Percentiles rank a stretch among this genome's conserved stretches.
Evolutionary conservation across 345 rosid genomes (phyloP).

Genomic region (Camelina sativa): DNA sequence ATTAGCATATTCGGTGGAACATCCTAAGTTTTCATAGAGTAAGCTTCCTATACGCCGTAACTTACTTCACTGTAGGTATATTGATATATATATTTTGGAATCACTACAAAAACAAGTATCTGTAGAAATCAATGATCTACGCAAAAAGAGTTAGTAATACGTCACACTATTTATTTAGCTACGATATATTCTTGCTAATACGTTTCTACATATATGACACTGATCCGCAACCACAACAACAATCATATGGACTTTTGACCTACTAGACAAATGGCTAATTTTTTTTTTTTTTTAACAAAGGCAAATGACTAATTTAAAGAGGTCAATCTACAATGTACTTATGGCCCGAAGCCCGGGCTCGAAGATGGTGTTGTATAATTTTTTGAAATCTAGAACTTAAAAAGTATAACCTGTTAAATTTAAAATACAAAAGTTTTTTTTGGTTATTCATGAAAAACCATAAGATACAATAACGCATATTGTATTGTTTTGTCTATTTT

Average conservation of each 20-base stretch:
- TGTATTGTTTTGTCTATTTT: too few relatives aligned
- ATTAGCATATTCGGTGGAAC: slow-evolving; percentile 44
- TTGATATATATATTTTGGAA: background rate
- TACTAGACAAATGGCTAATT: too few relatives aligned
- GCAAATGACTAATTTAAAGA: background rate
- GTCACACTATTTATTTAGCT: background rate
- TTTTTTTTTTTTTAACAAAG: too few relatives aligned
- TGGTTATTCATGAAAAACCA: too few relatives aligned
- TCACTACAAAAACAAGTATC: background rate
- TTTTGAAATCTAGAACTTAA: too few relatives aligned
- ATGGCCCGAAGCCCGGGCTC: too few relatives aligned
- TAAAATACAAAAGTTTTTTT: too few relatives aligned
- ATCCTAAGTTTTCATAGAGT: slow-evolving; percentile 16
- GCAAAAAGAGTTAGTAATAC: background rate
- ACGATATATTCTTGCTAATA: background rate
- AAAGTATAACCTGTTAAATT: too few relatives aligned
- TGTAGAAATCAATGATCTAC: background rate
- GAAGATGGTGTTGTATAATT: too few relatives aligned
- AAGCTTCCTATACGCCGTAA: background rate
- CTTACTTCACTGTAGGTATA: background rate
- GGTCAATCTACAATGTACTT: too few relatives aligned
- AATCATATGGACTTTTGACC: too few relatives aligned
- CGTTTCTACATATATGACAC: background rate
- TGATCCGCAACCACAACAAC: slow-evolving; percentile 5
- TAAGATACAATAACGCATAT: too few relatives aligned